Evolutionary conservation across 2,329 filamentous ascomycete genomes (phyloP), one percentile per base, ranked within the genome.

Genomic region (Trichoderma sp.): DNA sequence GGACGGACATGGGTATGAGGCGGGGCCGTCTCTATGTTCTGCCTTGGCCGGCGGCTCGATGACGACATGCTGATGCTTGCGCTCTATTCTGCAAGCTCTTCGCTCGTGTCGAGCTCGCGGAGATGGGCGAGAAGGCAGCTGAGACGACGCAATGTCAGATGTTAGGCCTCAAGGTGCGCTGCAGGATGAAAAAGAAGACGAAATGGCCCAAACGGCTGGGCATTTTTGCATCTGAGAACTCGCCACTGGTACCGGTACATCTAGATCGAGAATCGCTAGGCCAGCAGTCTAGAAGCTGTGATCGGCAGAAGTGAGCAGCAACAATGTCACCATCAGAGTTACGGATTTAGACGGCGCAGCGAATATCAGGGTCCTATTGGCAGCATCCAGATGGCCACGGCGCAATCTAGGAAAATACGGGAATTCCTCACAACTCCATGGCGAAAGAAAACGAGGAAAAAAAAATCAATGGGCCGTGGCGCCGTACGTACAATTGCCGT

Each of bases 11-110:
- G 63, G 63, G 17, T 57, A 10, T 10, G 35, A 48, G 63, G 63
- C 63, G 63, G 63, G 63, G 63, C 63, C 34, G 37, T 34, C 48
- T 19, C 22, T n/a, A 4, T 32, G 10, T 17, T 54, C 52, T 57
- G 61, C 63, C 63, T 65, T 65, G 50, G 52, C 39, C 39, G 32
- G 29, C n/a, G 52, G 63, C 15, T 52, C 27, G 63, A 65, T 65
- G 63, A 65, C 63, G 63, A 65, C 63, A 65, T 65, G 63, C 63
- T 65, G 63, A 65, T 65, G 63, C n/a, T 56, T 65, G 52, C 37
- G 52, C n/a, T 57, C 52, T 10, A 42, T 64, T 53, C 25, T 42
- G 34, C 17, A n/a, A 15, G 13, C 45, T 35, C 5, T 5, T 53
- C 50, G 57, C 63, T 25, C 39, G 29, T 57, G 50, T 45, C 10